phyloP scores from a whole-genome alignment of 805 yeast species.

The Candida qinlingensis region DNA sequence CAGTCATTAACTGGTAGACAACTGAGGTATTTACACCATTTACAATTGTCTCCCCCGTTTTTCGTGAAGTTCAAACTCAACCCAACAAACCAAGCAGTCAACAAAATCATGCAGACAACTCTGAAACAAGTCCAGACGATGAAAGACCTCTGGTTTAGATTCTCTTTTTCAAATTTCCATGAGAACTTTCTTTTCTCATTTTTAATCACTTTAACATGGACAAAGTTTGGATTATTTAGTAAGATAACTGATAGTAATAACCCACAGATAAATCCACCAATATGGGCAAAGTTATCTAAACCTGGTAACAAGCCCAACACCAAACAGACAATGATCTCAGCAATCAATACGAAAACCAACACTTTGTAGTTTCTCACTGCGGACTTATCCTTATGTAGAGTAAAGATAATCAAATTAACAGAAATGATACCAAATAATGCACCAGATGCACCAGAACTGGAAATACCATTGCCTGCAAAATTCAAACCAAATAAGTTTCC shows the following conservation, averaged over 20 bases:
- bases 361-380: constrained; percentile 41
- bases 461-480: constrained; percentile 60
- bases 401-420: constrained; percentile 46
- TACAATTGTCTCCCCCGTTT: constrained; percentile 46
- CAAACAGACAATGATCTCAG: constrained; percentile 53
- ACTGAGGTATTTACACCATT: constrained; percentile 70
- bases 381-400: constrained; percentile 47
- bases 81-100: constrained; percentile 44
- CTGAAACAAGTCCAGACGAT: constrained; percentile 50
- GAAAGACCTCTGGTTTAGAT: constrained; percentile 35
- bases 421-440: constrained; percentile 67
- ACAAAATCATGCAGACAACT: constrained; percentile 37
- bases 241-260: constrained; percentile 42
- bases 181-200: constrained; percentile 1
- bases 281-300: constrained; percentile 66
- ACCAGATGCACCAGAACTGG: constrained; percentile 69
- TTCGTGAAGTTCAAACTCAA: constrained; percentile 44
- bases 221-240: constrained; percentile 51
- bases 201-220: constrained; percentile 15
- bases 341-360: constrained; percentile 41
- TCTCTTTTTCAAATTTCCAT: constrained; percentile 15
- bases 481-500: constrained; percentile 69
- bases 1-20: constrained; percentile 68
- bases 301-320: constrained; percentile 69
- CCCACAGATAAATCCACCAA: constrained; percentile 71